Percentiles rank a stretch among this genome's conserved stretches.
Evolutionary conservation across 2,329 filamentous ascomycete genomes (phyloP).

Genomic region (Xylariomycetidae sp.): DNA sequence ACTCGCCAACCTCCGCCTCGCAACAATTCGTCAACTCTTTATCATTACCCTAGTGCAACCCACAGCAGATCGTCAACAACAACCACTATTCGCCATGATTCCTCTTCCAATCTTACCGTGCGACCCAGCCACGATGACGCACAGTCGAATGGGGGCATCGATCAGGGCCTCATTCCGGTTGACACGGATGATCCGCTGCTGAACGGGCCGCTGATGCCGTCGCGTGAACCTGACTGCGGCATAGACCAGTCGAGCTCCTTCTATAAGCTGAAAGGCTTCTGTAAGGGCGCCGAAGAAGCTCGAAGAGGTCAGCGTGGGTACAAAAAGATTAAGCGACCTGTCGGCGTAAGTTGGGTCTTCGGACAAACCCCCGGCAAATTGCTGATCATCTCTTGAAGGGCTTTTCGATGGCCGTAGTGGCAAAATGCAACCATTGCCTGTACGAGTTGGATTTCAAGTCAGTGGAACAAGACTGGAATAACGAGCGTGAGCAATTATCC

Average conservation of each 20-base stretch:
- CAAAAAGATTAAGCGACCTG: slow-evolving; percentile 44
- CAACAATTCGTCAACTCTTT: slow-evolving; percentile 19
- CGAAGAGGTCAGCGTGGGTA: slow-evolving; percentile 43
- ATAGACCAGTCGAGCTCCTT: slow-evolving; percentile 45
- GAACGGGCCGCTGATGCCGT: slow-evolving; percentile 12
- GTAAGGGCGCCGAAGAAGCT: slow-evolving; percentile 46
- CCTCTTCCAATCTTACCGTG: slow-evolving; percentile 13
- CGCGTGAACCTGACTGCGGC: slow-evolving; percentile 30
- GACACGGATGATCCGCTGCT: slow-evolving; percentile 21
- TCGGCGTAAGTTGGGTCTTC: slow-evolving; percentile 26
- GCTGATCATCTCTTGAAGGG: slow-evolving; percentile 25
- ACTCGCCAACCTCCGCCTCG: slow-evolving; percentile 15
- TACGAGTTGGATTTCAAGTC: slow-evolving; percentile 48
- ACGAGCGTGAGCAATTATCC: slow-evolving; percentile 33
- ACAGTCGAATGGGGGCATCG: too few relatives aligned
- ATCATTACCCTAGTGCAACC: slow-evolving; percentile 9
- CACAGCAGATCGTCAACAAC: slow-evolving; percentile 11
- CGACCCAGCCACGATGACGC: slow-evolving; percentile 2
- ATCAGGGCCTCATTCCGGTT: slow-evolving; percentile 32
- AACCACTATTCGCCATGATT: slow-evolving; percentile 11
- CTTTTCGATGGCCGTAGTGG: slow-evolving; percentile 37
- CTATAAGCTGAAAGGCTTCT: slow-evolving; percentile 48
- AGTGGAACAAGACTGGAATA: slow-evolving; percentile 46
- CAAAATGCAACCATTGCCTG: slow-evolving; percentile 46
- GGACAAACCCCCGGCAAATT: not conserved